Evolutionary conservation across 1,284 basidiomycete genomes (phyloP), one percentile per base, ranked within the genome.

Genomic region (Tetrapyrgos nigripes): DNA sequence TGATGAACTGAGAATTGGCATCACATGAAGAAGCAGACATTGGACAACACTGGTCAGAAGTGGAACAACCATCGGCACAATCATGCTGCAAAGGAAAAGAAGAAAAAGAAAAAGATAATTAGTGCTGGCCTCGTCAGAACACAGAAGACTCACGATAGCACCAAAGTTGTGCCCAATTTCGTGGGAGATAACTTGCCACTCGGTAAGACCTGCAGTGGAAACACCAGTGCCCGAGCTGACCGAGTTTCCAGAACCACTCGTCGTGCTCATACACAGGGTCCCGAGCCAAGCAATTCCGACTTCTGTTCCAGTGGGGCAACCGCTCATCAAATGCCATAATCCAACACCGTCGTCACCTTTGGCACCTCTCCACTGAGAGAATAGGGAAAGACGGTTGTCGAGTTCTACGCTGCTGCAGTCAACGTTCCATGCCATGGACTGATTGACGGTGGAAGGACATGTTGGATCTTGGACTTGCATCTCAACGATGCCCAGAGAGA

Each of bases 121-220:
- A 1, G 8, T 14, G 19, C 29, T 45, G 14, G 19, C 27, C 28
- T 19, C 86, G 87, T 65, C 4, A 26, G 23, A 43, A 40, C 19
- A 14, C 13, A 47, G 24, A 60, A 40, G 13, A 83, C 89, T 76
- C 65, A 91, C 89, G 67, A 96, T 94, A n/a, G 93, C 93, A 55
- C 93, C 93, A 76, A 96, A 95, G 69, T 94, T 95, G 72, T 94
- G 92, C 2, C 91, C 93, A 61, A 93, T 93, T 74, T 97, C 95
- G 74, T 97, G 95, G 19, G 93, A 85, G 37, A 96, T 83, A 66
- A 92, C 86, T 74, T 93, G 90, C 89, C 88, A 90, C 68, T 92
- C 91, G 64, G 92, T 82, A 24, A 81, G 76, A 10, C 86, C 86
- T 24, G 87, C 81, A 3, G 92, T 93, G 8, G 92, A 93, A 9